phyloP scores from a whole-genome alignment of 441 rosid genomes.

The Pelargonium fulgidum region DNA sequence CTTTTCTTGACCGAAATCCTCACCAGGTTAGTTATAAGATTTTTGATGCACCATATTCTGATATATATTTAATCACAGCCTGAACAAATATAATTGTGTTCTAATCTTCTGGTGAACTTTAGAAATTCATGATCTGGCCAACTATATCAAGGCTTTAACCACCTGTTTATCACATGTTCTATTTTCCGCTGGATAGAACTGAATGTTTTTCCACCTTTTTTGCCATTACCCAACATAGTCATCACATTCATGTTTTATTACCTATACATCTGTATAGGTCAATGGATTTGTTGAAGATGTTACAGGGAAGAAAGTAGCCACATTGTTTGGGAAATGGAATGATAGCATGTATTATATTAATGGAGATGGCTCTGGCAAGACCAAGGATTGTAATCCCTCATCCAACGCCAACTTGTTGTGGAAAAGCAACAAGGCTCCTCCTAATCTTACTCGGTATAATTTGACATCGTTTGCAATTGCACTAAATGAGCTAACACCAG shows the following conservation, averaged over 20 bases:
- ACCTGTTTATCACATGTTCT: background rate
- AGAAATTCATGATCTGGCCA: background rate
- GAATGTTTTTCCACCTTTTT: background rate
- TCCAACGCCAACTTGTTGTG: conserved; percentile 59
- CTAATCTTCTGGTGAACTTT: background rate
- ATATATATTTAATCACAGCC: background rate
- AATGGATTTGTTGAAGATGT: conserved; percentile 74
- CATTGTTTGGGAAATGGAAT: conserved; percentile 86
- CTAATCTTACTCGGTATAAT: conserved; percentile 84
- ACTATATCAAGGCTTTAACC: background rate
- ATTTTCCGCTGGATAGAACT: background rate
- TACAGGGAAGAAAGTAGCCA: conserved; percentile 50
- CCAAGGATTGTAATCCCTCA: conserved; percentile 43
- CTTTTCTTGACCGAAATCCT: conserved; percentile 84
- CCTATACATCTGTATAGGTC: conserved; percentile 32
- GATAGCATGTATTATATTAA: conserved; percentile 58
- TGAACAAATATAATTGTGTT: background rate
- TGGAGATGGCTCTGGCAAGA: conserved; percentile 46
- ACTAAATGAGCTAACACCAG: conserved; percentile 75
- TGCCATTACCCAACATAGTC: background rate
- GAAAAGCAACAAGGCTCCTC: conserved; percentile 66
- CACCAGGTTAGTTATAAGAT: conserved; percentile 52
- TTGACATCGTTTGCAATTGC: conserved; percentile 87
- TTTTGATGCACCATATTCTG: background rate
- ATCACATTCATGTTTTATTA: background rate